These are phyloP conservation scores for Farysia itapuensis DNA, from an alignment of 1,284 basidiomycete species.

Conservation along the genomic window DNA sequence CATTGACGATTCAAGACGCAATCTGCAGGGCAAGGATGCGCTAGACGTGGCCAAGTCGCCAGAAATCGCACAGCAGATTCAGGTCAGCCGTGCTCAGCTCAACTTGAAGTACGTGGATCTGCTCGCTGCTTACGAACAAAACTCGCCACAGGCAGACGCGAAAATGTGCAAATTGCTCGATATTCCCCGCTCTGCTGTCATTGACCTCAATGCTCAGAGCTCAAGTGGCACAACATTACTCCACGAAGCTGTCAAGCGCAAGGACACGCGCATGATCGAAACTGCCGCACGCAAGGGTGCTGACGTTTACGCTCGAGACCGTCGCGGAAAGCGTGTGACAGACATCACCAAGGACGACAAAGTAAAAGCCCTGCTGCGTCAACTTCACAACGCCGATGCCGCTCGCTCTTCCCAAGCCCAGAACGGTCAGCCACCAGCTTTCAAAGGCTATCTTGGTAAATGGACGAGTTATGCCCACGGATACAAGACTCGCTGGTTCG, in stretches of 20 bases:
- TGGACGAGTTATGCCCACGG: constrained; percentile 88
- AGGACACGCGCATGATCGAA: constrained; percentile 80
- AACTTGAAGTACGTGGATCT: constrained; percentile 76
- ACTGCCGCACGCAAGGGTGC: constrained; percentile 80
- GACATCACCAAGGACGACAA: constrained; percentile 74
- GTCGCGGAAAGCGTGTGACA: constrained; percentile 73
- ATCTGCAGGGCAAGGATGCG: constrained; percentile 72
- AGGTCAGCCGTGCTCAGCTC: constrained; percentile 75
- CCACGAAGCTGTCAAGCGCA: constrained; percentile 82
- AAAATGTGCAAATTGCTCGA: constrained; percentile 59
- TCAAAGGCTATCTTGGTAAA: constrained; percentile 67
- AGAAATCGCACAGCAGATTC: constrained; percentile 71
- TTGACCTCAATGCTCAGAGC: constrained; percentile 49
- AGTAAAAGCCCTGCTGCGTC: constrained; percentile 78
- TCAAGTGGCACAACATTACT: constrained; percentile 67
- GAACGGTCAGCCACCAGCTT: constrained; percentile 45
- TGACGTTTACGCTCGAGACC: constrained; percentile 85
- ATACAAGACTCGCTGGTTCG: constrained; percentile 91
- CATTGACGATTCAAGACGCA: constrained; percentile 78
- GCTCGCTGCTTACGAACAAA: constrained; percentile 62
- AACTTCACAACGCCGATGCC: constrained; percentile 63
- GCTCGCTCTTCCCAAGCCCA: constrained; percentile 63
- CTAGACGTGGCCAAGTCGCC: constrained; percentile 71
- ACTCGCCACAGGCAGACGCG: constrained; percentile 62
- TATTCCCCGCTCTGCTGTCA: constrained; percentile 31